Conservation (phyloP, 2,329 filamentous ascomycete species). For the Aureobasidium namibiae region DNA sequence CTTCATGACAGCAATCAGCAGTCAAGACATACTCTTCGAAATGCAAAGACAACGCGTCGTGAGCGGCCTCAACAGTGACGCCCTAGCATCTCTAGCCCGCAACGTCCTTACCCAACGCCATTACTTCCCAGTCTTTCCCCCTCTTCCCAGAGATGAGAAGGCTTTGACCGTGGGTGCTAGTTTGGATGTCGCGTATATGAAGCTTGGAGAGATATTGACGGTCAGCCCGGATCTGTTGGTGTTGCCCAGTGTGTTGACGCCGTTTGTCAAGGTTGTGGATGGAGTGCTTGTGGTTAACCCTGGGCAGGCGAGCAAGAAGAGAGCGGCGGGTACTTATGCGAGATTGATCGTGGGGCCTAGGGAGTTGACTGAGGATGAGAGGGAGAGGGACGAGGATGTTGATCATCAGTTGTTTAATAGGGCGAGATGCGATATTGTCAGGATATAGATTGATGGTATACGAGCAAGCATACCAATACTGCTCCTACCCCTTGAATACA, state of each 20-base stretch:
- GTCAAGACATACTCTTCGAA: constrained; percentile 77
- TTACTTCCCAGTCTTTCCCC: constrained; percentile 84
- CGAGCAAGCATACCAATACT: not conserved
- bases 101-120: constrained; percentile 84
- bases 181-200: constrained; percentile 75
- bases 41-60: constrained; percentile 43
- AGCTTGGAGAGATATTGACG: constrained; percentile 83
- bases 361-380: constrained; percentile 49
- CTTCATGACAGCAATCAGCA: constrained; percentile 69
- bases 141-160: constrained; percentile 47
- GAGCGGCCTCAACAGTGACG: constrained; percentile 56
- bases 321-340: constrained; percentile 77
- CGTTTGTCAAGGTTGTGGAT: constrained; percentile 88
- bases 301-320: constrained; percentile 74
- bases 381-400: constrained; percentile 48
- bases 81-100: constrained; percentile 63
- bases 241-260: constrained; percentile 70
- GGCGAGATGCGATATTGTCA: constrained; percentile 77
- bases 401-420: constrained; percentile 73
- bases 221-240: constrained; percentile 79
- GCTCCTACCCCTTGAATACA: too few relatives aligned
- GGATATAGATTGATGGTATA: constrained; percentile 46
- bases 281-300: constrained; percentile 87
- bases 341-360: constrained; percentile 67
- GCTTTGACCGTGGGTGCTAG: constrained; percentile 62